Percentiles rank a stretch among this genome's conserved stretches.
phyloP scores from a whole-genome alignment of 176 grass and related monocot species.

The Aegilops longissima region DNA sequence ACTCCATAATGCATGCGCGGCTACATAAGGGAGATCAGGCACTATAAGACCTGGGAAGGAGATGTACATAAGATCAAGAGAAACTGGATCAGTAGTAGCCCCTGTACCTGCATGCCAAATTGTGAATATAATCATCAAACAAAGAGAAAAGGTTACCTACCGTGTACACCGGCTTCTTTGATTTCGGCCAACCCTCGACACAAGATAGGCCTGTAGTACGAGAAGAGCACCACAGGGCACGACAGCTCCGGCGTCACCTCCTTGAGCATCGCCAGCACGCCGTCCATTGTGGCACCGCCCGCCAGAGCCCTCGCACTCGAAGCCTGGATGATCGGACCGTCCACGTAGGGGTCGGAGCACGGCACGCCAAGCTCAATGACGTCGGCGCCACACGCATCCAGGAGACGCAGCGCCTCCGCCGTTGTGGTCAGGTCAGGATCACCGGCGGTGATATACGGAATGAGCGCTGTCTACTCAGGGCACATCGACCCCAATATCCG shows the following conservation, averaged over 20 bases:
- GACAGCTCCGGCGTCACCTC: slow-evolving; percentile 80
- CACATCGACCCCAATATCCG: neutral
- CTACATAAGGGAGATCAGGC: slow-evolving; percentile 63
- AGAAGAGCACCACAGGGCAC: slow-evolving; percentile 77
- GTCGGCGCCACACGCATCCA: slow-evolving; percentile 73
- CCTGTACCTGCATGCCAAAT: neutral
- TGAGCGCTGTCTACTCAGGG: slow-evolving; percentile 41
- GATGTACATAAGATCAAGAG: neutral
- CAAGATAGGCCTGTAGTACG: slow-evolving; percentile 68
- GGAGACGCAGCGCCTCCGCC: slow-evolving; percentile 64
- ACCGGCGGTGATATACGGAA: slow-evolving; percentile 90
- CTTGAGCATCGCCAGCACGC: slow-evolving; percentile 68
- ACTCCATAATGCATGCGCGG: slow-evolving; percentile 20
- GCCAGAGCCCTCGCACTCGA: slow-evolving; percentile 64
- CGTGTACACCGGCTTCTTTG: slow-evolving; percentile 43
- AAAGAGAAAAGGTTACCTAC: slow-evolving; percentile 33
- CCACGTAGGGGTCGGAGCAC: slow-evolving; percentile 68
- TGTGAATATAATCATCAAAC: neutral
- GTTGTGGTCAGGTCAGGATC: slow-evolving; percentile 80
- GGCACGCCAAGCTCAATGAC: slow-evolving; percentile 91
- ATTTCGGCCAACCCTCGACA: neutral
- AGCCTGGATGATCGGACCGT: slow-evolving; percentile 74
- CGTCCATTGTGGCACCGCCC: slow-evolving; percentile 36
- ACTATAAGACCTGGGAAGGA: slow-evolving; percentile 58
- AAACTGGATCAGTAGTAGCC: neutral